Percentiles rank a stretch among this genome's conserved stretches.
Evolutionary conservation across 352 stramenopile genomes (phyloP).

Genomic region (Pythium sukuiense): DNA sequence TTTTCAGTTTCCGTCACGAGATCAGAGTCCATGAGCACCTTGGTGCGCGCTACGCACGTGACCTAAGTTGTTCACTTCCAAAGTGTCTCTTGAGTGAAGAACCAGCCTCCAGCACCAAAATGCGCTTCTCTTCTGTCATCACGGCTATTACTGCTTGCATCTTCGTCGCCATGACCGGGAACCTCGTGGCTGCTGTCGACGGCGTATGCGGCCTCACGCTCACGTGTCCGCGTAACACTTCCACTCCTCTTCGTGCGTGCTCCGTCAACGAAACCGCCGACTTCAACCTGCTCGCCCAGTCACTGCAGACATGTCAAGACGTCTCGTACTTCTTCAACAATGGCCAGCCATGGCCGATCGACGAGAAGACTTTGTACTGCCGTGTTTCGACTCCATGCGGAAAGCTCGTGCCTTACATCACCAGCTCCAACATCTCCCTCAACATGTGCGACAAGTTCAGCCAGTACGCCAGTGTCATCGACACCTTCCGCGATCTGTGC

Average conservation of each 20-base stretch:
- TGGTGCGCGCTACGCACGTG: too few species aligned
- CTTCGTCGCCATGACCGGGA: slow-evolving; percentile 14
- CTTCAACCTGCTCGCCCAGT: slow-evolving; percentile 9
- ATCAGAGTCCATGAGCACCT: too few species aligned
- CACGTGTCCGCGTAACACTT: slow-evolving; percentile 11
- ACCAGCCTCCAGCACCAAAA: too few species aligned
- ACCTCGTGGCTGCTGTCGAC: background rate
- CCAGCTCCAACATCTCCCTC: slow-evolving; percentile 9
- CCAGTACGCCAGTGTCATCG: slow-evolving; percentile 16
- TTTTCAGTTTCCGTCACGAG: too few species aligned
- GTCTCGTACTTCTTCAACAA: slow-evolving; percentile 21
- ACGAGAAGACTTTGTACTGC: slow-evolving; percentile 17
- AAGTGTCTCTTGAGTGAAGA: too few species aligned
- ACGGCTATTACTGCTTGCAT: slow-evolving; percentile 18
- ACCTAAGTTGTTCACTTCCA: too few species aligned
- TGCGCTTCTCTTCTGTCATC: too few species aligned
- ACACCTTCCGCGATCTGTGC: slow-evolving; percentile 25
- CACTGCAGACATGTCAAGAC: slow-evolving; percentile 21
- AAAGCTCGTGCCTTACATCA: slow-evolving; percentile 22
- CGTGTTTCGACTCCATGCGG: slow-evolving; percentile 10
- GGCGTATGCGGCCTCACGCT: slow-evolving; percentile 21
- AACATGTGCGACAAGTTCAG: slow-evolving; percentile 15
- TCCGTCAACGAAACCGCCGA: slow-evolving; percentile 7
- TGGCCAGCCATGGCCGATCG: slow-evolving; percentile 24
- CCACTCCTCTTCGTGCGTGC: slow-evolving; percentile 3